These are phyloP conservation scores for Dichomitus squalens DNA, from an alignment of 1,284 basidiomycete species.

Conservation along the genomic window DNA sequence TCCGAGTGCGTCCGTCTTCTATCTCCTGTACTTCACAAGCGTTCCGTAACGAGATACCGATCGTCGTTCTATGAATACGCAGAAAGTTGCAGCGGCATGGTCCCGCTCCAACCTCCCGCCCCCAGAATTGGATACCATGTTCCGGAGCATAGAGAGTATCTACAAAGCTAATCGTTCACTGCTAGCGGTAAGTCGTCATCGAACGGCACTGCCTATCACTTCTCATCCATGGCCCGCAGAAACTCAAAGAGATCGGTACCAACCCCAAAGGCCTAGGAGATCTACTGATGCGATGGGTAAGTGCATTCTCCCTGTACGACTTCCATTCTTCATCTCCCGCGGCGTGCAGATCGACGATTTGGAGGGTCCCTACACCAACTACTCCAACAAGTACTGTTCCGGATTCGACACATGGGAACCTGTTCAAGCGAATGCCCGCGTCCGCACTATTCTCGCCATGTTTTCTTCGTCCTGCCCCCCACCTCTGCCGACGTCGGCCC, in stretches of 20 bases:
- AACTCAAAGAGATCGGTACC: constrained; percentile 92
- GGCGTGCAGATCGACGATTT: constrained; percentile 81
- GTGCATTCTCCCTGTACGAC: constrained; percentile 29
- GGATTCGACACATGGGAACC: constrained; percentile 88
- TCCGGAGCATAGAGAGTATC: constrained; percentile 88
- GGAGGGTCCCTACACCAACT: constrained; percentile 84
- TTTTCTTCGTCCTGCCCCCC: constrained; percentile 72
- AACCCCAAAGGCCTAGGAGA: constrained; percentile 95
- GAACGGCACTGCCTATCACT: constrained; percentile 2
- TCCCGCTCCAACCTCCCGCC: constrained; percentile 94
- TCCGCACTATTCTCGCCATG: constrained; percentile 68
- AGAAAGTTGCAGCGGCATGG: constrained; percentile 98
- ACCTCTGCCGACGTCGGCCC: constrained; percentile 45
- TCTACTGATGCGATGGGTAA: constrained; percentile 95
- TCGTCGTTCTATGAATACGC: constrained; percentile 3
- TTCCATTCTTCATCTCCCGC: constrained; percentile 3
- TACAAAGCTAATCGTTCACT: constrained; percentile 91
- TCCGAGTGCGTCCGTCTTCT: constrained; percentile 66
- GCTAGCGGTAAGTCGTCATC: constrained; percentile 57
- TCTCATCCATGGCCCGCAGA: constrained; percentile 48
- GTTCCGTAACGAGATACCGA: constrained; percentile 15
- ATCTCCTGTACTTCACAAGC: not conserved
- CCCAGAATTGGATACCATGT: constrained; percentile 90
- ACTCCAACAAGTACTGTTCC: constrained; percentile 70
- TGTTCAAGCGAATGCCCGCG: constrained; percentile 74